These are phyloP conservation scores for Diplodia sapinea DNA, from an alignment of 2,329 filamentous ascomycete species.

Conservation along the genomic window DNA sequence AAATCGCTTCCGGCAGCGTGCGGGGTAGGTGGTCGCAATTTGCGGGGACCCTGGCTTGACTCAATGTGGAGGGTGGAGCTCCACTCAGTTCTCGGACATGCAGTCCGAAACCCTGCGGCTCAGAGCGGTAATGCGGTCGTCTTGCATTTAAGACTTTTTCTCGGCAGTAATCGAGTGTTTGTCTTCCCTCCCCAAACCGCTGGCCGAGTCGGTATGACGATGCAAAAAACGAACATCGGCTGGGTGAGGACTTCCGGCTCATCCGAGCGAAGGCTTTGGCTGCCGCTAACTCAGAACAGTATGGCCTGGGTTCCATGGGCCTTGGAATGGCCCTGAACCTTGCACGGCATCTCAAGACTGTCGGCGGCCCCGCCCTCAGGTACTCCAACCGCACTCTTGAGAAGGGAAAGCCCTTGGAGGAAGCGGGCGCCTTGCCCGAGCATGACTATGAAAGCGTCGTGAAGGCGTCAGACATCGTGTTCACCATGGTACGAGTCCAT, in stretches of 20 bases:
- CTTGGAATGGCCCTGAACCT: constrained; percentile 3
- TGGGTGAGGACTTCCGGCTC: not conserved
- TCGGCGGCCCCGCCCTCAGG: not conserved
- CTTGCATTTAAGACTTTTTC: not conserved
- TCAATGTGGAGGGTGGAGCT: not conserved
- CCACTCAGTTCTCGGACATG: not conserved
- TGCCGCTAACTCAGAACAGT: not conserved
- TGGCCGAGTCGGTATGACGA: not conserved
- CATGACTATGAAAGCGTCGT: not conserved
- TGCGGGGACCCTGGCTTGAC: too few relatives aligned
- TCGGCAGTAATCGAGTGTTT: not conserved
- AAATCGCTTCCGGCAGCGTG: too few relatives aligned
- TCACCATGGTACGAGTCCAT: not conserved
- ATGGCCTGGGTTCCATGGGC: constrained; percentile 3
- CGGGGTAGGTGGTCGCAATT: not conserved
- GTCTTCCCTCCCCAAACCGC: not conserved
- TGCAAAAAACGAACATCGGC: not conserved
- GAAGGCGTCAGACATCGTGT: not conserved
- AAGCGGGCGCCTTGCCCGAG: not conserved
- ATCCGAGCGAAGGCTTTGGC: not conserved
- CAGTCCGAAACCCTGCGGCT: not conserved
- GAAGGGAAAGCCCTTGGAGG: not conserved
- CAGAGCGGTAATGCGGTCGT: not conserved
- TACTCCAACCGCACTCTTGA: not conserved
- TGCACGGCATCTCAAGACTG: not conserved